Conservation (phyloP, 1,284 basidiomycete species). For the Ustilago bromivora region DNA sequence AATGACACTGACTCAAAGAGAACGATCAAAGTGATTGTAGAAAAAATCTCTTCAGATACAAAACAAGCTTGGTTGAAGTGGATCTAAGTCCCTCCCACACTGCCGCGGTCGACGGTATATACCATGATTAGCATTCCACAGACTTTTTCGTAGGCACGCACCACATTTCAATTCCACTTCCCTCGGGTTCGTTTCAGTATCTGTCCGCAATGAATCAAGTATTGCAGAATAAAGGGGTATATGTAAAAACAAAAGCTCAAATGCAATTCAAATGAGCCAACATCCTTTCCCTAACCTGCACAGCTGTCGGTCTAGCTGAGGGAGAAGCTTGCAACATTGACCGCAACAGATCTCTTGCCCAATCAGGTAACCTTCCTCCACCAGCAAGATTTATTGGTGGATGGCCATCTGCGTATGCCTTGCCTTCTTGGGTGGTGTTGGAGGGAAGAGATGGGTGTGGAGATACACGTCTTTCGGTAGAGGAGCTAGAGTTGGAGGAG, state of each 20-base stretch:
- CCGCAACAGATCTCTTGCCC: constrained; percentile 57
- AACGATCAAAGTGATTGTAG: constrained; percentile 43
- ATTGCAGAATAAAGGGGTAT: background rate
- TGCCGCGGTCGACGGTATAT: background rate
- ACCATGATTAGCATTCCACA: background rate
- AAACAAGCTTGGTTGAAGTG: constrained; percentile 55
- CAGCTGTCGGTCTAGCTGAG: constrained; percentile 50
- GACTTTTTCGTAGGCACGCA: background rate
- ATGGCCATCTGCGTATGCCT: constrained; percentile 59
- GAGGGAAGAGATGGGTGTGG: background rate
- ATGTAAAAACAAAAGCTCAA: background rate
- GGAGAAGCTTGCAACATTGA: constrained; percentile 57
- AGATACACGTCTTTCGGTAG: background rate
- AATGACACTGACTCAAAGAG: constrained; percentile 1
- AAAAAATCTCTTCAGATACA: constrained; percentile 43
- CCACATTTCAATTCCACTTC: background rate
- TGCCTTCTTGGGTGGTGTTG: constrained; percentile 1
- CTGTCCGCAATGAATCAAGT: too few species aligned
- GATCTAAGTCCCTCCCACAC: constrained; percentile 16
- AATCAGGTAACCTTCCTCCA: constrained; percentile 62
- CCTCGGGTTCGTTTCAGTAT: too few species aligned
- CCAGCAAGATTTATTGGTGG: constrained; percentile 65
- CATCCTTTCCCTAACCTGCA: constrained; percentile 39
- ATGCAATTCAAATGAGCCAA: background rate
- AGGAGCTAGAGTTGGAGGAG: background rate